Evolutionary conservation across 352 stramenopile genomes (phyloP), one percentile per base, ranked within the genome.

Genomic region (Phytophthora foliorum): DNA sequence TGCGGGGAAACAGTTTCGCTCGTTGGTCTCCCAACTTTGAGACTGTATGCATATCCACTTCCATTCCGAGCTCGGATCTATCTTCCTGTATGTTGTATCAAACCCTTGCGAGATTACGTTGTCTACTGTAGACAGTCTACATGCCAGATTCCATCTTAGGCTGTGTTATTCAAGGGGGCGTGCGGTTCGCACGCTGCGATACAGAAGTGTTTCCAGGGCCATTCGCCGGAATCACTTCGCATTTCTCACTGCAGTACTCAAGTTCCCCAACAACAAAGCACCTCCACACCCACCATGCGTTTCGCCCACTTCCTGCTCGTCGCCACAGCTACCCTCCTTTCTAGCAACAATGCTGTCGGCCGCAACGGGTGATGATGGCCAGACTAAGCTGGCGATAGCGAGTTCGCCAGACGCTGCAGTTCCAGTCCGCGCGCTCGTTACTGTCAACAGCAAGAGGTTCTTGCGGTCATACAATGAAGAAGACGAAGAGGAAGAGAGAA

Each of bases 241-340:
- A 21, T 44, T 44, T 21, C 16, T 44, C 36, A 44, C 16, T 21
- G 36, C 13, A 13, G 0, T 13, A n/a, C 36, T 9, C 13, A 44
- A 21, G 13, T 6, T 38, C 36, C 36, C 6, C 25, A 6, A 29
- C 25, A 29, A 6, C 25, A 29, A 6, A 29, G 25, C 3, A 21
- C 36, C 13, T 44, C n/a, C 27, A 58, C n/a, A 58, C 32, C 7
- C 34, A 36, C 32, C 32, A 58, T 58, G 51, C 51, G 34, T 14
- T 58, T 58, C 31, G n/a, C 21, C 21, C 14, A 48, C 21, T 25
- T 58, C 22, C 19, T 46, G 9, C 34, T 49, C 32, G 51, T 36
- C n/a, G 11, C 51, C 7, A 24, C 51, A 10, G 51, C 14, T 4
- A 13, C 32, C n/a, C 32, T 46, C 22, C 51, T 58, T 6, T 22